Base-by-base conservation (phyloP, 768 basidiomycete species). In the Suillus variegatus region DNA sequence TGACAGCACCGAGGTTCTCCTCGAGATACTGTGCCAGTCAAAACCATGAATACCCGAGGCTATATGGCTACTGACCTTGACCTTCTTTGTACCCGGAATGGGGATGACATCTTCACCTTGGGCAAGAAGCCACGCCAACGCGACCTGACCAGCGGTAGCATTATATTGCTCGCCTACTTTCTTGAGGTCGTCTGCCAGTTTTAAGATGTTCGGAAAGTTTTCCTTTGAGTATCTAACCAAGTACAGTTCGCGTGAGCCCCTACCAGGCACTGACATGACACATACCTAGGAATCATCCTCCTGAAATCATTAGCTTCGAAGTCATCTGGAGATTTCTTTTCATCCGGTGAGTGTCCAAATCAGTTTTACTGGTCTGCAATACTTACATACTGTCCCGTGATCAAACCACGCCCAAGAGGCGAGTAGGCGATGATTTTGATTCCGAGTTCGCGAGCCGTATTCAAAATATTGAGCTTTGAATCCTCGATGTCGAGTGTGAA, bases 321-420 rank as follows among this genome's bases (percentile, higher is more conserved):
- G 43, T 78, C 77, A 2, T 79, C 73, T 0, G 71, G 71, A 1
- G 76, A 76, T 76, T 70, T 74, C 76, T 79, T n/a, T 43, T 40
- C 13, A 36, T 36, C n/a, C 1, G 0, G 41, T 40, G 9, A 41
- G 36, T 2, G n/a, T 9, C 61, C 64, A 35, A 55, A 65, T 13
- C 22, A 65, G 9, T 64, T 28, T 36, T 10, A n/a, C 14, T 12
- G 9, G 9, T n/a, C 46, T 60, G 28, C 40, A 66, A 52, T 3
- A 73, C 78, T 66, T 62, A 82, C 81, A 61, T 77, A 80, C 64
- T 74, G 71, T 2, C 86, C 84, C 0, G 82, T 85, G 60, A 86
- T 68, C n/a, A 86, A 64, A 2, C 85, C 85, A 40, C 84, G 76
- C 20, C 85, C 85, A 35, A 87, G 76, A 2, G 86, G 86, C 2